phyloP scores from a whole-genome alignment of 371 early-diverging fungal genomes.

The Mortierella polycephala region DNA sequence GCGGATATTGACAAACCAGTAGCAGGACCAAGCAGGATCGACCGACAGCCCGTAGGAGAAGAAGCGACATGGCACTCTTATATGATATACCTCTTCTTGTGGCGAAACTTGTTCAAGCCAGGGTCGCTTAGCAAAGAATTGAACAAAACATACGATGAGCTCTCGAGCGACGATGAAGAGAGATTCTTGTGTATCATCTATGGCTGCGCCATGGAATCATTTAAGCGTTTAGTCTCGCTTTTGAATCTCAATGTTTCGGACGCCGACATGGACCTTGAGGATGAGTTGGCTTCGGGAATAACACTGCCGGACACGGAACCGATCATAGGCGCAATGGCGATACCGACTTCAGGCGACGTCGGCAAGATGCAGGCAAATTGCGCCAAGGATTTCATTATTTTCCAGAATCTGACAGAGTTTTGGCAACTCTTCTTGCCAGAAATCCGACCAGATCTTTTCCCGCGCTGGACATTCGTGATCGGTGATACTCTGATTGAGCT shows the following conservation, averaged over 20 bases:
- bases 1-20: conserved; percentile 38
- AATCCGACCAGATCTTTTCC: conserved; percentile 57
- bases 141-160: conserved; percentile 9
- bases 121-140: conserved; percentile 28
- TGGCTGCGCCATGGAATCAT: conserved; percentile 41
- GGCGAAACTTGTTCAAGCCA: conserved; percentile 46
- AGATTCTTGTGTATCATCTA: conserved; percentile 25
- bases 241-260: conserved; percentile 46
- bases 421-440: conserved; percentile 67
- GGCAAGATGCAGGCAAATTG: conserved; percentile 65
- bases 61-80: conserved; percentile 38
- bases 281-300: not conserved
- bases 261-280: conserved; percentile 21
- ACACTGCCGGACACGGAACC: conserved; percentile 9
- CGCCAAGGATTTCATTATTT: conserved; percentile 73
- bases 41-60: not conserved
- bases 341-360: conserved; percentile 53
- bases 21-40: not conserved
- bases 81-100: conserved; percentile 35
- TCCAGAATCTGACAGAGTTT: conserved; percentile 77
- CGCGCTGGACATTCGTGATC: conserved; percentile 70
- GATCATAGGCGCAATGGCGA: conserved; percentile 5
- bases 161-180: conserved; percentile 22
- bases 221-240: conserved; percentile 35
- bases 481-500: conserved; percentile 64